Evolutionary conservation across 1,284 basidiomycete species (phyloP).

Genomic region (Trichosporon sp.): DNA sequence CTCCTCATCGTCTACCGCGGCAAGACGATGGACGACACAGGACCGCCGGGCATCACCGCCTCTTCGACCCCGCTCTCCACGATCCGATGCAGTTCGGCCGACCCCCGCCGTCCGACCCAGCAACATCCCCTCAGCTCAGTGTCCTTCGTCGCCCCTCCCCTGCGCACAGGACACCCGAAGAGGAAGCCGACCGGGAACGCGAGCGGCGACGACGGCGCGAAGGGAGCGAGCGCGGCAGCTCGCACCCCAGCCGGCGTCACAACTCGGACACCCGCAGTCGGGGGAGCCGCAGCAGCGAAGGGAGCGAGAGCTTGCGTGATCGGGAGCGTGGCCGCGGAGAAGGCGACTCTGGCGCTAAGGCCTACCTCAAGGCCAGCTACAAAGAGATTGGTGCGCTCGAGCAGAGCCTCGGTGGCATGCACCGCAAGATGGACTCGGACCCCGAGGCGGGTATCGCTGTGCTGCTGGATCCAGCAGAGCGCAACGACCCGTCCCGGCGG

Average conservation of each 20-base stretch:
- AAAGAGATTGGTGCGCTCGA: constrained; percentile 48
- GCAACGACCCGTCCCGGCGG: constrained; percentile 15
- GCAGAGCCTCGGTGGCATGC: constrained; percentile 47
- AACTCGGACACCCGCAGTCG: constrained; percentile 38
- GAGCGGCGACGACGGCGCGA: constrained; percentile 46
- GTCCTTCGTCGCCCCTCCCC: constrained; percentile 21
- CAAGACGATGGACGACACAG: constrained; percentile 1
- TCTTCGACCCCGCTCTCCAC: constrained; percentile 55
- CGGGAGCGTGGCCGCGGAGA: constrained; percentile 45
- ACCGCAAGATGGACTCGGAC: constrained; percentile 46
- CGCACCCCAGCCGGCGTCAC: constrained; percentile 22
- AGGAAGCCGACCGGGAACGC: constrained; percentile 46
- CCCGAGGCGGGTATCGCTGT: constrained; percentile 40
- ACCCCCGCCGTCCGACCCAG: background rate
- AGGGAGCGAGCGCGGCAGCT: constrained; percentile 44
- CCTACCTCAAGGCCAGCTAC: constrained; percentile 45
- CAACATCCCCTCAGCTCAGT: background rate
- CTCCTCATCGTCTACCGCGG: constrained; percentile 5
- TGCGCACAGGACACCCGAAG: constrained; percentile 32
- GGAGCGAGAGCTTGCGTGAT: constrained; percentile 50
- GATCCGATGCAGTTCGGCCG: constrained; percentile 46
- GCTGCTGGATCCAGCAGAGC: constrained; percentile 23
- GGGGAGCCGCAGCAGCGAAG: constrained; percentile 48
- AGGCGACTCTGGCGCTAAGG: constrained; percentile 49
- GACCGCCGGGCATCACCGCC: constrained; percentile 27